Evolutionary conservation across 164 flowering plant genomes (phyloP).

Genomic region (Platanus orientalis): DNA sequence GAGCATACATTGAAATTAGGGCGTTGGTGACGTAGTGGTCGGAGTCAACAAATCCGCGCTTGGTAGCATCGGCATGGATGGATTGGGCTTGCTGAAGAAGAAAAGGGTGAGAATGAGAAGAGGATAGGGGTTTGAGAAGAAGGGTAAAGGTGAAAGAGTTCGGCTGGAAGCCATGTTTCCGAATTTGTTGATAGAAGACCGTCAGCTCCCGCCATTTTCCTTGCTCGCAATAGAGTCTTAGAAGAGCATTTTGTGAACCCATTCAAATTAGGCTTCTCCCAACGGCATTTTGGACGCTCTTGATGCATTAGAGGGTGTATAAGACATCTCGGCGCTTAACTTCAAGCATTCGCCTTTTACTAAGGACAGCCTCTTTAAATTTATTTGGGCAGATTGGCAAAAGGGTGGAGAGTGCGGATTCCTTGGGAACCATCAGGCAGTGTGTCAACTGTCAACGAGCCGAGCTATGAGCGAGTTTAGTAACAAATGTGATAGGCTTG

Average conservation of each 20-base stretch:
- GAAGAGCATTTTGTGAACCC: conserved; percentile 13
- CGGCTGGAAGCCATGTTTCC: conserved; percentile 20
- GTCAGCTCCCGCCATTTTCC: conserved; percentile 21
- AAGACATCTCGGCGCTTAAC: no score
- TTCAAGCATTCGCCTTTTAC: no score
- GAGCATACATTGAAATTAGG: conserved; percentile 13
- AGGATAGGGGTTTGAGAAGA: conserved; percentile 15
- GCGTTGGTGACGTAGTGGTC: conserved; percentile 20
- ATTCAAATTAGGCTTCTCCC: conserved; percentile 2
- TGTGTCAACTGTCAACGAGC: no score
- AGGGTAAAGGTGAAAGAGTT: conserved; percentile 20
- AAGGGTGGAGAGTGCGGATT: no score
- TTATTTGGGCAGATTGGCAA: no score
- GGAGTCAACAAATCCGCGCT: conserved; percentile 16
- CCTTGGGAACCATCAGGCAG: no score
- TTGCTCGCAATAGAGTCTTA: conserved; percentile 13
- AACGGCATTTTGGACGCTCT: no score
- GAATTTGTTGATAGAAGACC: conserved; percentile 9
- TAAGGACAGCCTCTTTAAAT: no score
- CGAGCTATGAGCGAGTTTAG: no score
- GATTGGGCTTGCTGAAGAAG: conserved; percentile 10
- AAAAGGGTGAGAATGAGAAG: conserved; percentile 7
- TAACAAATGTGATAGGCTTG: no score
- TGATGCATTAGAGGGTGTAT: no score
- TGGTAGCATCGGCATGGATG: conserved; percentile 19